Percentiles rank a stretch among this genome's conserved stretches.
Conservation (phyloP, 352 stramenopile species). For the Pythium phragmiticola region DNA sequence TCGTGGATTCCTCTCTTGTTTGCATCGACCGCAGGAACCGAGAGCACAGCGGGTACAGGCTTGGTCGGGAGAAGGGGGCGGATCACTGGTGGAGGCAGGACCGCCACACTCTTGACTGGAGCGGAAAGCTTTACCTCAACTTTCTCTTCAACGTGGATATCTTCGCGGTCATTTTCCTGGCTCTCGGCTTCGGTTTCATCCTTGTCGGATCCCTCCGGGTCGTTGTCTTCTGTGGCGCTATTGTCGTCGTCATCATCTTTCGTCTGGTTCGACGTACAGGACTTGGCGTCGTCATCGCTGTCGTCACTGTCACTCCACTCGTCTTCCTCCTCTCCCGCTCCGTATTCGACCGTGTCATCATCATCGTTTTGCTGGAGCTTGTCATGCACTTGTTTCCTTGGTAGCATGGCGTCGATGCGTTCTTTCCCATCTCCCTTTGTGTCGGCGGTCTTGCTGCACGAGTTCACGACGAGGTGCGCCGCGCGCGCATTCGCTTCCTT, state of each 20-base stretch:
- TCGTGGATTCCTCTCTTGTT: slow-evolving; percentile 42
- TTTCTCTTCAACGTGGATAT: not conserved
- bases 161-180: slow-evolving; percentile 22
- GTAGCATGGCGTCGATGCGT: too few species aligned
- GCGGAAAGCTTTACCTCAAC: not conserved
- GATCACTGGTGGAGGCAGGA: slow-evolving; percentile 7
- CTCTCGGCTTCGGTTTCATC: slow-evolving; percentile 14
- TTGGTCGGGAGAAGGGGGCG: slow-evolving; percentile 3
- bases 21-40: slow-evolving; percentile 31
- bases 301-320: slow-evolving; percentile 16
- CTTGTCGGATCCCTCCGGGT: not conserved
- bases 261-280: slow-evolving; percentile 49
- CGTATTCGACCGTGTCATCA: not conserved
- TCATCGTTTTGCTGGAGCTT: slow-evolving; percentile 7
- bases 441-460: not conserved
- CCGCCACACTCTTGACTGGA: not conserved
- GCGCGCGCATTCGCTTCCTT: slow-evolving; percentile 8
- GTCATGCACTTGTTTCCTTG: not conserved
- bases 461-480: slow-evolving; percentile 1
- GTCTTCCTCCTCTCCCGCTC: slow-evolving; percentile 15
- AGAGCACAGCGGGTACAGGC: slow-evolving; percentile 24
- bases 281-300: slow-evolving; percentile 20
- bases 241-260: slow-evolving; percentile 37
- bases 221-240: slow-evolving; percentile 14
- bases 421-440: too few species aligned